These are phyloP conservation scores for Pythium biforme DNA, from an alignment of 352 stramenopile genomes.

Conservation along the genomic window DNA sequence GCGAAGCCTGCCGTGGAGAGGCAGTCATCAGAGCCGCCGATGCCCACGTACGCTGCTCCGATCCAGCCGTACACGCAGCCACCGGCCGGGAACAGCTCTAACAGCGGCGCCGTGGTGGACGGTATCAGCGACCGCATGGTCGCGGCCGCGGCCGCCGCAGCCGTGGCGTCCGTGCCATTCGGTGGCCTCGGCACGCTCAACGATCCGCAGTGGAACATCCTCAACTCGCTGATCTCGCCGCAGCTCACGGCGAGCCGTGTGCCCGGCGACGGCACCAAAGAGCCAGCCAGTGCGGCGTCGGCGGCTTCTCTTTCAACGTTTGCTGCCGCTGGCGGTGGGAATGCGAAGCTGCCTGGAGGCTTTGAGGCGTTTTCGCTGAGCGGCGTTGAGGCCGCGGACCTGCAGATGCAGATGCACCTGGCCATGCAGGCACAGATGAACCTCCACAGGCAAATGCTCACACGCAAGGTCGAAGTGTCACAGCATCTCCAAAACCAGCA, in stretches of 20 bases:
- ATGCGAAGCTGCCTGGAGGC: background rate
- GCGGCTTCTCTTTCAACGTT: background rate
- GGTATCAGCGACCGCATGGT: constrained; percentile 9
- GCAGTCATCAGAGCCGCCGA: background rate
- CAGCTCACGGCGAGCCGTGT: constrained; percentile 33
- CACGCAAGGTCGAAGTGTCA: constrained; percentile 84
- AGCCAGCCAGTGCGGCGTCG: background rate
- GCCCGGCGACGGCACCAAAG: background rate
- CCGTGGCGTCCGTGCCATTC: constrained; percentile 14
- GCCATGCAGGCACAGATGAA: constrained; percentile 90
- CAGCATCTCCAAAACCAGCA: too few relatives aligned
- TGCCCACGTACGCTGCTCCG: background rate
- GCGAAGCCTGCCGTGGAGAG: background rate
- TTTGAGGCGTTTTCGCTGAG: constrained; percentile 19
- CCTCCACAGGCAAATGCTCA: constrained; percentile 85
- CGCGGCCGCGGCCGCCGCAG: background rate
- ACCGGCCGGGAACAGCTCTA: too few relatives aligned
- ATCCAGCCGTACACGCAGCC: background rate
- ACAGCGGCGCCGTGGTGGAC: background rate
- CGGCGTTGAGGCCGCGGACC: too few relatives aligned
- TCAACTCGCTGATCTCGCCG: constrained; percentile 77
- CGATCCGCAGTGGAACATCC: constrained; percentile 77
- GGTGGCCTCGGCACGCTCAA: constrained; percentile 37
- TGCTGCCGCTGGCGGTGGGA: background rate
- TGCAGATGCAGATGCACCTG: constrained; percentile 85